Percentiles rank a stretch among this genome's conserved stretches.
Evolutionary conservation across 768 basidiomycete species (phyloP).

Genomic region (Xerocomellus dryophilus): DNA sequence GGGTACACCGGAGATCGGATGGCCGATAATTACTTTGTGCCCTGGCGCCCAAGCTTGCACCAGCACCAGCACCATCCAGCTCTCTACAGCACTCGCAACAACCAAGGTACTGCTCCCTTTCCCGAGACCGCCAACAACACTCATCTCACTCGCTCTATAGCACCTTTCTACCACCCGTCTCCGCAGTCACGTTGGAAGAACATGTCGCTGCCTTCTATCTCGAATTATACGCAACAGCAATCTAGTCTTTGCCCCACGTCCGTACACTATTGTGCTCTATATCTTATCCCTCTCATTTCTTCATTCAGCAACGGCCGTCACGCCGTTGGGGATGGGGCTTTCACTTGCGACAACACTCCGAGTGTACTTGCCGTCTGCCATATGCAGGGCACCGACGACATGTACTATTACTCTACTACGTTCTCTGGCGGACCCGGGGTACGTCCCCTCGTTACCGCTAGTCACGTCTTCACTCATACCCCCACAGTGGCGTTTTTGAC

Average conservation of each 20-base stretch:
- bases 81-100: not conserved
- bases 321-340: slow-evolving; percentile 97
- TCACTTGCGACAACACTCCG: slow-evolving; percentile 69
- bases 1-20: slow-evolving; percentile 13
- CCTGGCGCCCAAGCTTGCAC: slow-evolving; percentile 2
- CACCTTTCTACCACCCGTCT: not conserved
- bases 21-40: not conserved
- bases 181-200: slow-evolving; percentile 74
- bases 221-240: slow-evolving; percentile 70
- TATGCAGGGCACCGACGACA: slow-evolving; percentile 72
- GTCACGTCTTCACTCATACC: slow-evolving; percentile 5
- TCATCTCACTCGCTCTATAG: slow-evolving; percentile 4
- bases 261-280: slow-evolving; percentile 22
- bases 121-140: not conserved
- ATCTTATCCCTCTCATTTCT: slow-evolving; percentile 12
- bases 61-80: slow-evolving; percentile 12
- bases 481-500: slow-evolving; percentile 91
- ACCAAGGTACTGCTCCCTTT: slow-evolving; percentile 1
- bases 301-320: slow-evolving; percentile 83
- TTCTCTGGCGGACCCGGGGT: slow-evolving; percentile 94
- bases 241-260: slow-evolving; percentile 97
- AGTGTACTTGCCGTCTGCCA: slow-evolving; percentile 86
- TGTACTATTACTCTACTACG: slow-evolving; percentile 91
- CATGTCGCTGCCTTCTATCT: slow-evolving; percentile 74
- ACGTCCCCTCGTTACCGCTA: slow-evolving; percentile 28